These are phyloP conservation scores for Scenedesmus sp. DNA, from an alignment of 163 green algal genomes.

Conservation along the genomic window DNA sequence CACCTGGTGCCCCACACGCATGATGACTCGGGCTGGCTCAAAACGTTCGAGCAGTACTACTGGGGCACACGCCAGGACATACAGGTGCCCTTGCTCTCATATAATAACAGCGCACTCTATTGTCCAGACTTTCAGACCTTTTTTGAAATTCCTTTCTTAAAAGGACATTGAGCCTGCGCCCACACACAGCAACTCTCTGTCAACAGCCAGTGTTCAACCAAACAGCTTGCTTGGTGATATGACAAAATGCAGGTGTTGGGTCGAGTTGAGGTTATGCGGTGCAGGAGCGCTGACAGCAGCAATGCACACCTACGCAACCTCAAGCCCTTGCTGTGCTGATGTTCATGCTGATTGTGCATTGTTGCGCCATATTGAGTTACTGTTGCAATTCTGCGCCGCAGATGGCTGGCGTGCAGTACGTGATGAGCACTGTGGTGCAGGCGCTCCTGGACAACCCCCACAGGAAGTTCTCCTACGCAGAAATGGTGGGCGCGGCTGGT, in stretches of 20 bases:
- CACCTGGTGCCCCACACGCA: conserved; percentile 90
- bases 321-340: too few species aligned
- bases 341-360: not conserved
- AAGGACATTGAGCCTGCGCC: not conserved
- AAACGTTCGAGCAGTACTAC: conserved; percentile 94
- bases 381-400: conserved; percentile 47
- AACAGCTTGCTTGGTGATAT: too few species aligned
- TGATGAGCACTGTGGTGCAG: conserved; percentile 84
- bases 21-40: conserved; percentile 92
- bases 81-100: conserved; percentile 59
- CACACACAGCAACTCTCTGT: too few species aligned
- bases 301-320: too few species aligned
- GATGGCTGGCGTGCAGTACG: conserved; percentile 84
- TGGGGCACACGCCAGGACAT: conserved; percentile 84
- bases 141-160: too few species aligned
- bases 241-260: too few species aligned
- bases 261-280: too few species aligned
- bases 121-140: too few species aligned
- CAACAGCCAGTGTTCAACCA: too few species aligned
- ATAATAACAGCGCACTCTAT: not conserved
- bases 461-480: conserved; percentile 84
- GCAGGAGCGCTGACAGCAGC: too few species aligned
- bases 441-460: conserved; percentile 73
- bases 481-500: conserved; percentile 66
- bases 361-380: not conserved